phyloP scores from a whole-genome alignment of 495 filamentous ascomycete species.

The Evernia prunastri region DNA sequence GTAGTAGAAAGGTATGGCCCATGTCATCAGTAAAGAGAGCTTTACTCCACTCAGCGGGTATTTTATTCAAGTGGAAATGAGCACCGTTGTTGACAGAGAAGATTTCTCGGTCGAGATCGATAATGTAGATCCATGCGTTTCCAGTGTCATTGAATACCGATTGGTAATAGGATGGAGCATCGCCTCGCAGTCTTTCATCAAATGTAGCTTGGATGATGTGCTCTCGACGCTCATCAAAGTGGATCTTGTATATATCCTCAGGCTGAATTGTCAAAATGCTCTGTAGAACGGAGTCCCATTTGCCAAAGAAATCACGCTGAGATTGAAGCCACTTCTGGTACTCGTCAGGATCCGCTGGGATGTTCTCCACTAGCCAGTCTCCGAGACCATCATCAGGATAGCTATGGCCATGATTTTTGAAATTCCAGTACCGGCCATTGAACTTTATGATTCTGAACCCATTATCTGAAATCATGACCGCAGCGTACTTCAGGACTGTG shows the following conservation, averaged over 20 bases:
- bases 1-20: neutral
- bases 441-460: conserved; percentile 29
- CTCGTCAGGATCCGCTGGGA: conserved; percentile 26
- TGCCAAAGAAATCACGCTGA: conserved; percentile 11
- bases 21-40: conserved; percentile 6
- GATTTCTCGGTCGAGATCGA: conserved; percentile 25
- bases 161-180: neutral
- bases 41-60: conserved; percentile 19
- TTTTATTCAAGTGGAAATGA: conserved; percentile 20
- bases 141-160: neutral
- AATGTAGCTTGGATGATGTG: neutral
- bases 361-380: conserved; percentile 23
- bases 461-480: too few species aligned
- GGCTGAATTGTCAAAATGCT: conserved; percentile 1
- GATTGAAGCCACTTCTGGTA: conserved; percentile 24
- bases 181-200: conserved; percentile 1
- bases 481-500: too few species aligned
- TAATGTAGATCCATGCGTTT: conserved; percentile 11
- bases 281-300: conserved; percentile 7
- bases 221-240: neutral
- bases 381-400: conserved; percentile 32
- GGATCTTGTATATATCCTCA: neutral
- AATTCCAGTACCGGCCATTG: conserved; percentile 30
- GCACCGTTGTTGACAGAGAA: conserved; percentile 21
- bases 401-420: conserved; percentile 32